phyloP scores from a whole-genome alignment of 208 protist species.

The Crithidia thermophila region DNA sequence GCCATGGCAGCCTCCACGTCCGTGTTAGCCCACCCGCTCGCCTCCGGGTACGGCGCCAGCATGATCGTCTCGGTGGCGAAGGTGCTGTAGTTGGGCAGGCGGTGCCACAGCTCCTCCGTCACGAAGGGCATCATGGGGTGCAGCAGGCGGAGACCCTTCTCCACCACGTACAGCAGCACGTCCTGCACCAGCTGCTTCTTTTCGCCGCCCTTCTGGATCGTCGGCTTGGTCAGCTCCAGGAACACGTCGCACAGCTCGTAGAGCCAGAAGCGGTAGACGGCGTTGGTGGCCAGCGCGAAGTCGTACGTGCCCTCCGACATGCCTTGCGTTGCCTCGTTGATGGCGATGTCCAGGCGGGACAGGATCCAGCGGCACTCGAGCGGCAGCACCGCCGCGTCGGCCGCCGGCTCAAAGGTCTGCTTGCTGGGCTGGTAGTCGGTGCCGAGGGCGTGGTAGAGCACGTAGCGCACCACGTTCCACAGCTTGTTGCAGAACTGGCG shows the following conservation, averaged over 20 bases:
- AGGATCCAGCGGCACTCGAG: slow-evolving; percentile 98
- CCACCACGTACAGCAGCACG: slow-evolving; percentile 92
- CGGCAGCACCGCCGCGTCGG: slow-evolving; percentile 55
- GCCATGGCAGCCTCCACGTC: slow-evolving; percentile 83
- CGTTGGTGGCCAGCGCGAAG: slow-evolving; percentile 91
- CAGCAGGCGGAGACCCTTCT: slow-evolving; percentile 94
- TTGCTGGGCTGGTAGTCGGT: slow-evolving; percentile 72
- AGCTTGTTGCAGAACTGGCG: slow-evolving; percentile 99
- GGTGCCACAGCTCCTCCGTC: slow-evolving; percentile 99
- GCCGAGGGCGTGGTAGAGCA: slow-evolving; percentile 91
- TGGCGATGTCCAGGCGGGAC: slow-evolving; percentile 82
- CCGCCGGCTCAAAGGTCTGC: slow-evolving; percentile 40
- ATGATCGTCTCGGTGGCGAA: slow-evolving; percentile 88
- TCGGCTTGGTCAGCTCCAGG: slow-evolving; percentile 95
- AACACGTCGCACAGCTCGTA: slow-evolving; percentile 99
- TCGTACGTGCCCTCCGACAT: slow-evolving; percentile 88
- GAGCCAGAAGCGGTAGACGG: slow-evolving; percentile 97
- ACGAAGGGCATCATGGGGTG: slow-evolving; percentile 99
- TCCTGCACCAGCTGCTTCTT: slow-evolving; percentile 89
- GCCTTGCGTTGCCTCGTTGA: slow-evolving; percentile 73
- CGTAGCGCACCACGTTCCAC: slow-evolving; percentile 98
- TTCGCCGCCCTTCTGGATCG: slow-evolving; percentile 77
- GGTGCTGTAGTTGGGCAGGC: slow-evolving; percentile 82
- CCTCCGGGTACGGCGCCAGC: slow-evolving; percentile 82
- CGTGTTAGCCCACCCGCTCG: slow-evolving; percentile 62